These are phyloP conservation scores for Zymoseptoria pseudotritici DNA, from an alignment of 2,329 filamentous ascomycete genomes.

Conservation along the genomic window DNA sequence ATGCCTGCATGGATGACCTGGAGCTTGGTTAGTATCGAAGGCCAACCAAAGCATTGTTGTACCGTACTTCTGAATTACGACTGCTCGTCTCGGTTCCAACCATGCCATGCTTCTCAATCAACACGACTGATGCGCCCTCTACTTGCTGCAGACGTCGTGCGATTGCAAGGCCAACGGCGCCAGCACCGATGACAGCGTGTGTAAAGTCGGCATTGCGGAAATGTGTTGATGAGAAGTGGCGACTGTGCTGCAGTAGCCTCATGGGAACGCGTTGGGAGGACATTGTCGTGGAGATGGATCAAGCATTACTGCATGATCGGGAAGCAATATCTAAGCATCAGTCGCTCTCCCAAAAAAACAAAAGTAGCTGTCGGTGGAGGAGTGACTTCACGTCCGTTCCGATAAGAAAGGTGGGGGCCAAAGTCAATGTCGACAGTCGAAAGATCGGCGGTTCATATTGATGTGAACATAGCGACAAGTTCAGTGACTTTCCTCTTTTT, in stretches of 20 bases:
- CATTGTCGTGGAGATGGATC: slow-evolving; percentile 1
- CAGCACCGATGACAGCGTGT: slow-evolving; percentile 60
- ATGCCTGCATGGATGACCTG: slow-evolving; percentile 89
- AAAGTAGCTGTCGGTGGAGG: neutral
- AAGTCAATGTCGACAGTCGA: neutral
- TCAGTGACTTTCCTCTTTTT: neutral
- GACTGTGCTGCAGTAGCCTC: slow-evolving; percentile 7
- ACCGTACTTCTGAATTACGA: slow-evolving; percentile 70
- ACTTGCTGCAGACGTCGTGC: slow-evolving; percentile 62
- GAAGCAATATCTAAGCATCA: neutral
- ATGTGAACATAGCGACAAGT: neutral
- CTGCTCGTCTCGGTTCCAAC: slow-evolving; percentile 81
- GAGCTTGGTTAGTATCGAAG: slow-evolving; percentile 1
- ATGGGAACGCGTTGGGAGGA: slow-evolving; percentile 3
- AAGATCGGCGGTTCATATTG: neutral
- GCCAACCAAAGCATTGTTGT: neutral
- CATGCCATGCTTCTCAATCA: slow-evolving; percentile 70
- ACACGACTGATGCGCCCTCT: slow-evolving; percentile 57
- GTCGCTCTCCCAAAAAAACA: neutral
- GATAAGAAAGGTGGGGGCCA: neutral
- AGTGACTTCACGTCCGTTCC: neutral
- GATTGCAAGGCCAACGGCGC: slow-evolving; percentile 72
- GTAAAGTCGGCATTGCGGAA: slow-evolving; percentile 51
- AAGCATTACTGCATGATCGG: neutral
- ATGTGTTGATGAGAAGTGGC: slow-evolving; percentile 38